Evolutionary conservation across 108 stramenopile species (phyloP), one percentile per base, ranked within the genome.

Genomic region (Fistulifera pelliculosa): DNA sequence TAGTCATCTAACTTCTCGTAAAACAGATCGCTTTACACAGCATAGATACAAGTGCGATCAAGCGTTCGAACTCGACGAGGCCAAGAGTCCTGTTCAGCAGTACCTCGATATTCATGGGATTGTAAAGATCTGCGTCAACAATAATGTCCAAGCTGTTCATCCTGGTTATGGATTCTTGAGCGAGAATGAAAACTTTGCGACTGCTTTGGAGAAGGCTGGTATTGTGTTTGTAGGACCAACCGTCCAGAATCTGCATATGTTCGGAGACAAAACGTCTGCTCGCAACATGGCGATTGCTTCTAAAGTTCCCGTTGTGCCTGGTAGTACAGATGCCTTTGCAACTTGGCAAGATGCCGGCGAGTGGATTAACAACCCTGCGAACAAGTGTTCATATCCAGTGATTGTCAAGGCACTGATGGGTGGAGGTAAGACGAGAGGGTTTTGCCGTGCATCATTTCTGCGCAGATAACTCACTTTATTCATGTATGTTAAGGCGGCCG

Each of bases 401-500:
- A 95, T 97, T 75, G 71, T 95, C 62, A 97, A 97, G 86, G 82
- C 82, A 21, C 64, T 74, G 61, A 83, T 83, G 82, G 82, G 78
- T 27, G 26, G 52, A 11, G 19, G n/a, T n/a, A n/a, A n/a, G n/a
- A n/a, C n/a, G n/a, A 10, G 47, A n/a, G 40, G 10, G 10, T 10
- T 41, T 41, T 41, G 14, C 40, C 10, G 79, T 77, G n/a, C 63
- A 68, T 62, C 77, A 80, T n/a, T 13, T 10, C 14, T 41, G 14
- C 12, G 40, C 12, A 41, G 96, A 94, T 38, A 94, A n/a, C n/a
- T n/a, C n/a, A n/a, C n/a, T n/a, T n/a, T n/a, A n/a, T n/a, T n/a
- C n/a, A n/a, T n/a, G n/a, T n/a, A n/a, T n/a, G n/a, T n/a, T n/a
- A n/a, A n/a, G n/a, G 96, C 41, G 96, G 96, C 21, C 92, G 94